phyloP scores from a whole-genome alignment of 495 filamentous ascomycete species.

The Rusavskia elegans region DNA sequence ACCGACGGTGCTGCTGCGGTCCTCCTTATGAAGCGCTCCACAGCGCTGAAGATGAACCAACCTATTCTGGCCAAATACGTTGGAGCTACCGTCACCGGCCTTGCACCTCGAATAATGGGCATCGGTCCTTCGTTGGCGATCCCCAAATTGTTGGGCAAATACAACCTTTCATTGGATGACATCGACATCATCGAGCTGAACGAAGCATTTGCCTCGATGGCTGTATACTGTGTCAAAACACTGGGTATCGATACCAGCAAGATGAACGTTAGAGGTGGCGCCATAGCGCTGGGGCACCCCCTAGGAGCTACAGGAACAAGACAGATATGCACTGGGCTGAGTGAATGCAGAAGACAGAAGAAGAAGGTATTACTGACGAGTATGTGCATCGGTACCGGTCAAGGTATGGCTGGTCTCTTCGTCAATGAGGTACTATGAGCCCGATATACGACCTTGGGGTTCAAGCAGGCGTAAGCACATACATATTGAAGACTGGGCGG shows the following conservation, averaged over 20 bases:
- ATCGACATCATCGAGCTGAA: conserved; percentile 89
- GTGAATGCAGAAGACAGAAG: conserved; percentile 60
- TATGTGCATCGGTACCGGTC: conserved; percentile 76
- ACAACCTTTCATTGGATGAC: conserved; percentile 63
- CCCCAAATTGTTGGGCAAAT: conserved; percentile 77
- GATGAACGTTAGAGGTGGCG: conserved; percentile 78
- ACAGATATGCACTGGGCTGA: conserved; percentile 73
- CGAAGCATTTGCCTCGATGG: conserved; percentile 96
- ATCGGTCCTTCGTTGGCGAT: conserved; percentile 90
- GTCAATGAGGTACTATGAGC: conserved; percentile 54
- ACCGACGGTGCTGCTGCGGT: conserved; percentile 89
- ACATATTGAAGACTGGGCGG: too few species aligned
- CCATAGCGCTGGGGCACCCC: conserved; percentile 67
- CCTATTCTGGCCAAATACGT: conserved; percentile 92
- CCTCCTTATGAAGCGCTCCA: conserved; percentile 85
- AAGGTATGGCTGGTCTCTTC: conserved; percentile 76
- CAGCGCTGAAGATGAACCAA: conserved; percentile 72
- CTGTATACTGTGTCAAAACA: conserved; percentile 72
- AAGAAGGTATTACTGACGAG: conserved; percentile 73
- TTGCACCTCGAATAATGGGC: conserved; percentile 89
- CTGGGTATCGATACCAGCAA: conserved; percentile 67
- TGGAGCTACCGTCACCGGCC: conserved; percentile 76
- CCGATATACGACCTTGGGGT: not conserved
- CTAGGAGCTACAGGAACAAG: conserved; percentile 66
- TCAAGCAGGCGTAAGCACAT: too few species aligned